Evolutionary conservation across 108 stramenopile genomes (phyloP).

Genomic region (Skeletonema costatum): DNA sequence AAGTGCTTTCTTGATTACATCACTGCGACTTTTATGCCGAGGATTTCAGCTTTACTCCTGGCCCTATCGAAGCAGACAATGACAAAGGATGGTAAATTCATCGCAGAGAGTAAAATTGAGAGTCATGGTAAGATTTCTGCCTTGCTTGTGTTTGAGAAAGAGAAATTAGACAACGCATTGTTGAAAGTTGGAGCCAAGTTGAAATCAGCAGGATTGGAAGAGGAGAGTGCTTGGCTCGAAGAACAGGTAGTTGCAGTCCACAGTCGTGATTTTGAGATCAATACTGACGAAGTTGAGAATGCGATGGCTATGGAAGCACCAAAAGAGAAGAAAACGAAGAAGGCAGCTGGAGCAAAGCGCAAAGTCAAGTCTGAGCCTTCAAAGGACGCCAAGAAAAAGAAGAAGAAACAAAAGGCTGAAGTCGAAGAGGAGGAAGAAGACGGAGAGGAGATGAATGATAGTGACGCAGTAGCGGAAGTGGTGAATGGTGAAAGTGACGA

Average conservation of each 20-base stretch:
- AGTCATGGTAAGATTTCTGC: constrained; percentile 43
- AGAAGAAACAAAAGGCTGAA: constrained; percentile 15
- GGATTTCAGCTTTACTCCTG: constrained; percentile 28
- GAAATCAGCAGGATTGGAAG: constrained; percentile 29
- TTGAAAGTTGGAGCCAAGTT: constrained; percentile 37
- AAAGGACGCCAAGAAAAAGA: constrained; percentile 20
- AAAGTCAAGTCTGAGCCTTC: constrained; percentile 18
- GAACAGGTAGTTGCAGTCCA: constrained; percentile 35
- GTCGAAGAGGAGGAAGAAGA: background rate
- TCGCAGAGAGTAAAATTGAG: constrained; percentile 49
- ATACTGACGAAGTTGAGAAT: constrained; percentile 17
- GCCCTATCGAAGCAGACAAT: constrained; percentile 37
- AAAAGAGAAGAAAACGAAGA: constrained; percentile 17
- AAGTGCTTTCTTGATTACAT: constrained; percentile 29
- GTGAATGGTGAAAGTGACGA: constrained; percentile 4
- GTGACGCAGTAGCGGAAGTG: background rate
- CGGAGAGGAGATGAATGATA: background rate
- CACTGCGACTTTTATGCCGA: constrained; percentile 21
- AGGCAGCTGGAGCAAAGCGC: constrained; percentile 32
- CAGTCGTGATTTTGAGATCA: constrained; percentile 32
- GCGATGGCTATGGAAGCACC: constrained; percentile 46
- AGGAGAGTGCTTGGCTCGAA: constrained; percentile 41
- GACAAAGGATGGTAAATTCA: constrained; percentile 37
- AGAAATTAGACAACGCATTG: constrained; percentile 46
- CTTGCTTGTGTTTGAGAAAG: constrained; percentile 50